Conservation (phyloP, 1,139 yeast genomes). For the Saccharomycopsis phalli region DNA sequence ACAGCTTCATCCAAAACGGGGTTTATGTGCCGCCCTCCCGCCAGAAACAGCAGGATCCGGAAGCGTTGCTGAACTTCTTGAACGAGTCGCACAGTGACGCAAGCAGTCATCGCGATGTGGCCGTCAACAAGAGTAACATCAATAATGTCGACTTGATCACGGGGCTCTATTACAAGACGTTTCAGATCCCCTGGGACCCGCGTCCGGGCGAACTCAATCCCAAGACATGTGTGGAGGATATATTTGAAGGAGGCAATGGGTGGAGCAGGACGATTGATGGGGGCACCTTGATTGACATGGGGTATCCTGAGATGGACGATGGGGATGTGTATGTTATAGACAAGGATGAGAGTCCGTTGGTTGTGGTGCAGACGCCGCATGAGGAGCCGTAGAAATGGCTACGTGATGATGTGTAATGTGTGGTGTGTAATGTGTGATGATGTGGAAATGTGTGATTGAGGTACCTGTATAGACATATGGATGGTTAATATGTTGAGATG, state of each 20-base stretch:
- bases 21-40: slow-evolving; percentile 2
- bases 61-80: neutral
- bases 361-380: no score
- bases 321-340: no score
- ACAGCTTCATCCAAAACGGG: slow-evolving; percentile 4
- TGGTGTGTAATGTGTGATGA: no score
- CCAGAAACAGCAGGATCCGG: neutral
- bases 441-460: no score
- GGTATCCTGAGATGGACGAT: slow-evolving; percentile 5
- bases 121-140: slow-evolving; percentile 11
- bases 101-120: neutral
- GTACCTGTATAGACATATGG: no score
- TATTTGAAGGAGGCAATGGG: slow-evolving; percentile 66
- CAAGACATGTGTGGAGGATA: slow-evolving; percentile 63
- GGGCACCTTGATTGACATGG: slow-evolving; percentile 26
- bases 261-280: slow-evolving; percentile 41
- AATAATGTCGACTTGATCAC: slow-evolving; percentile 9
- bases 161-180: slow-evolving; percentile 46
- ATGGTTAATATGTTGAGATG: no score
- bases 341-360: no score
- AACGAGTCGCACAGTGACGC: neutral
- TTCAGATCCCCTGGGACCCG: slow-evolving; percentile 72
- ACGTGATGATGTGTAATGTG: no score
- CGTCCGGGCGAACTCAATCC: slow-evolving; percentile 70
- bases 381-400: no score